Evolutionary conservation across 1,284 basidiomycete species (phyloP).

Genomic region (Peniophora sp.): DNA sequence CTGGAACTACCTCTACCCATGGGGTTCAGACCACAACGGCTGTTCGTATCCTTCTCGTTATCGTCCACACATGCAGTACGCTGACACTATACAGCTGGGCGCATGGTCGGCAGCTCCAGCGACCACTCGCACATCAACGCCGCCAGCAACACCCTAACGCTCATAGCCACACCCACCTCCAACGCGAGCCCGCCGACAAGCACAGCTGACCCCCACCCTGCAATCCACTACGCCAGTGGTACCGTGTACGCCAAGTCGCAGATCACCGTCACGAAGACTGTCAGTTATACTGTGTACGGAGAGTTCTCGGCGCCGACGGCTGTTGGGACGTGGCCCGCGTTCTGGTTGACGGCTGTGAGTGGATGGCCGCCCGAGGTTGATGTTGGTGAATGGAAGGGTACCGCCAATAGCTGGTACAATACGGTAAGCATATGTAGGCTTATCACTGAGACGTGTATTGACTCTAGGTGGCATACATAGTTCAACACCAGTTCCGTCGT

Average conservation of each 20-base stretch:
- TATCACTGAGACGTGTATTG: too few species aligned
- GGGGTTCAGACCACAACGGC: conserved; percentile 39
- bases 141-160: conserved; percentile 27
- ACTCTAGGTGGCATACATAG: too few species aligned
- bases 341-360: conserved; percentile 31
- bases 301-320: conserved; percentile 35
- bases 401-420: conserved; percentile 35
- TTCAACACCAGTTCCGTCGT: conserved; percentile 34
- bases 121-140: conserved; percentile 30
- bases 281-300: conserved; percentile 28
- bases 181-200: conserved; percentile 28
- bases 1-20: conserved; percentile 36
- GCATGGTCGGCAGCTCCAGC: conserved; percentile 32
- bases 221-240: conserved; percentile 8
- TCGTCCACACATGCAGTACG: background rate
- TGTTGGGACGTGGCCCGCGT: conserved; percentile 36
- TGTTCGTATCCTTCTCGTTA: conserved; percentile 18
- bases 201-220: conserved; percentile 24
- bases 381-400: conserved; percentile 40
- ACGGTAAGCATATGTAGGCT: conserved; percentile 10
- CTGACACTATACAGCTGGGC: conserved; percentile 21
- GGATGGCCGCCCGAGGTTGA: conserved; percentile 36
- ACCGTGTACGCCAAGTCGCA: conserved; percentile 34
- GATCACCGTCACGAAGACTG: conserved; percentile 26
- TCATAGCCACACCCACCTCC: conserved; percentile 33